Evolutionary conservation across 306 rosid genomes (phyloP), one percentile per base, ranked within the genome.

Genomic region (Cucumis cinereus): DNA sequence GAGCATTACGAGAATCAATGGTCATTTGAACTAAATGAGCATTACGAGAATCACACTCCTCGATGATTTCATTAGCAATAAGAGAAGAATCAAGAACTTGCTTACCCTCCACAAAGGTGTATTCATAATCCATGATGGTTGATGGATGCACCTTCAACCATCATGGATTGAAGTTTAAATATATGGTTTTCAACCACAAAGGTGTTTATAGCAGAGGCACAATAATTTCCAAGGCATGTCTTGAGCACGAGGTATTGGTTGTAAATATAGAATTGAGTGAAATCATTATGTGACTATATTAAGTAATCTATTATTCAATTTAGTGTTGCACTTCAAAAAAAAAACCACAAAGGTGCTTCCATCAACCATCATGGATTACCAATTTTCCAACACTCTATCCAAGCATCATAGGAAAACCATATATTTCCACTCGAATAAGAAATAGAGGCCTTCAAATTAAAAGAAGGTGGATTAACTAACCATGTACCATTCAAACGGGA

Each of bases 401-500:
- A 40, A 67, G 43, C 30, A 41, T 68, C 75, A 70, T 64, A 10
- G 73, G 3, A 17, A 70, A 30, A 16, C 58, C 40, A 26, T 26
- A 4, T 8, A 70, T 50, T 47, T 71, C 59, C 58, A 71, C 58
- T 70, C 40, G 49, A 24, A 70, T 49, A 70, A 47, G 57, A 49
- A 49, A 70, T 14, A 45, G 40, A 71, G 24, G 59, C 75, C 16
- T 24, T 26, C 23, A 10, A 71, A 71, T 26, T 71, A 71, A 19
- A 71, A 70, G 22, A 15, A 26, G 75, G 1, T 24, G 75, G 55
- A 50, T 15, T 50, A 53, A 71, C 9, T 52, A 7, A 53, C 59
- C 47, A 77, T 62, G 61, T 60, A 36, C 49, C 30, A 82, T 68
- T 74, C 67, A 79, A 59, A 68, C 80, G 81, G 76, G 57, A 68